Base-by-base conservation (phyloP, 257 asterid genomes). In the Nicotiana sylvestris region DNA sequence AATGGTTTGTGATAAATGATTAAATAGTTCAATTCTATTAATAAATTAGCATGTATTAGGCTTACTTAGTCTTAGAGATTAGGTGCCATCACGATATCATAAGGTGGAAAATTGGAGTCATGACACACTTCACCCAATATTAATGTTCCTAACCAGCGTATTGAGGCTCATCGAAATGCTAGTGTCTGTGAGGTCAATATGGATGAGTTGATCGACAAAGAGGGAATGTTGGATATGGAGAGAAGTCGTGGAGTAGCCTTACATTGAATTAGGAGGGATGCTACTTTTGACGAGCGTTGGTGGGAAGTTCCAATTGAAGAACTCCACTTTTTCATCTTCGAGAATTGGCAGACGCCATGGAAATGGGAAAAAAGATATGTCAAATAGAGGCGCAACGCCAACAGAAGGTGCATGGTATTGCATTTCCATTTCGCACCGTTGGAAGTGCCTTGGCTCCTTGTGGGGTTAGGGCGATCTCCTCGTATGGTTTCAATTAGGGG, bases 121-220 rank as follows among this genome's bases (percentile, higher is more conserved):
- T 21, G 21, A 21, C 21, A 21, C 13, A 13, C 46, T 17, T 76
- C 11, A 18, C 11, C 6, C 9, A 25, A 57, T 18, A 18, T 25
- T 57, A 15, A 55, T 55, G 60, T 32, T 32, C 2, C 3, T 32
- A 32, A 32, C 33, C 21, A 21, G 21, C 21, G 21, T 21, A 21
- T 21, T 21, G 21, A 21, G 21, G 21, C 21, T 21, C 33, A 32
- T 32, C 33, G 33, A 32, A 32, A 32, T 32, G 33, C 33, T 32
- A 32, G 2, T 32, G 33, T 32, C 2, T 1, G 33, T 32, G 87
- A 76, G 7, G 88, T 82, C 5, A 92, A 88, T 67, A n/a, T 32
- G 33, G 33, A 76, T 35, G 88, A 90, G 66, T 86, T 92, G 30
- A 83, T 88, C 4, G 86, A 78, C 3, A 62, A 84, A 0, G 89